Base-by-base conservation (phyloP, 306 rosid genomes). In the Abrus pulchellus region DNA sequence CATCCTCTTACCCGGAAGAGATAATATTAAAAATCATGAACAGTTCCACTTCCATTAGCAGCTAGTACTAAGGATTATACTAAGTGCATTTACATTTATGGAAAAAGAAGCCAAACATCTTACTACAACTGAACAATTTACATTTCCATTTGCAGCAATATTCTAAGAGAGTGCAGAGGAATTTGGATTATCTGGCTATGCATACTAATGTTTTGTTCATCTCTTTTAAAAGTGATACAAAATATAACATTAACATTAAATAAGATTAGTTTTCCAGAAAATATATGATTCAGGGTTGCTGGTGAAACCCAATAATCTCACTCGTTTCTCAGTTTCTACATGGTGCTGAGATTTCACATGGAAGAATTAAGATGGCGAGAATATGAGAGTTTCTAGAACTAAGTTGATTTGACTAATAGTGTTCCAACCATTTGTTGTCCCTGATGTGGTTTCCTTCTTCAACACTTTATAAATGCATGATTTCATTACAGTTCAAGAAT, bases 401-500 rank as follows among this genome's bases (percentile, higher is more conserved):
- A 27, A 30, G 74, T 76, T 34, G 30, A 43, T 75, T 83, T 82
- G 61, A 43, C 43, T 61, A 50, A 45, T 45, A 29, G 32, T 50
- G 72, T 14, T 55, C 13, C 48, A 59, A 27, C 44, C 27, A 57
- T 68, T 69, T 78, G 12, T 33, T 55, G 13, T 11, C 62, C 69
- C 63, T 56, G 3, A 0, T 10, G 8, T 34, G 60, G 45, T 72
- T 64, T 81, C 47, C 50, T 81, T 72, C 50, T 81, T 72, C 67
- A 50, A 49, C 49, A 7, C 74, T 64, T 40, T 13, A 47, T 47
- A 38, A 72, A 60, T 69, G 74, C 45, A 60, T 61, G 29, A 0
- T 40, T 73, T 74, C 41, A 32, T 11, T n/a, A 29, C 57, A 13
- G 12, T 56, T 54, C 38, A 47, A 65, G 75, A 56, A 56, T 20